Evolutionary conservation across 352 stramenopile genomes (phyloP), one percentile per base, ranked within the genome.

Genomic region (Pythium coloratum): DNA sequence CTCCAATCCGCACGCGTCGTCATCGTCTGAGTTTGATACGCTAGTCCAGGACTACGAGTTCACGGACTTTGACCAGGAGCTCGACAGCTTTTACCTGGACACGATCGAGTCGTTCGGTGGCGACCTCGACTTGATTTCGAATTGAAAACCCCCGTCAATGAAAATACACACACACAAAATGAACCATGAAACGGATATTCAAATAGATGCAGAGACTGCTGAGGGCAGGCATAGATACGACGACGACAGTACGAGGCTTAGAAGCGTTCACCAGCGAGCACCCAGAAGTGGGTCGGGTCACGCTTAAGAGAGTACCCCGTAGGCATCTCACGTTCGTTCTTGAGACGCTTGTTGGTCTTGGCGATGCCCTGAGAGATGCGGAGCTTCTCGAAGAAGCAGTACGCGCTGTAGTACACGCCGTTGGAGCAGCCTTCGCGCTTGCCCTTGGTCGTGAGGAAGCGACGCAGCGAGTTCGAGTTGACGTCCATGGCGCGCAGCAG

Each of bases 61-160:
- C 56, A 87, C 81, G 7, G 84, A 92, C 74, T 90, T 91, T 68
- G 83, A 90, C 60, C 82, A 90, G 68, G 85, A 94, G 72, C 78
- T 94, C 54, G 81, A 92, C 66, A 92, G 69, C 49, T 94, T 94
- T 59, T 94, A 94, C 71, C 58, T 91, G 44, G 78, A 91, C 60
- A 82, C 80, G 34, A 89, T 90, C 61, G 82, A 86, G 40, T 78
- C 76, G 13, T 82, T 91, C 18, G 72, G 76, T 16, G 80, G 80
- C 47, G 80, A 88, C 53, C 57, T 91, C 8, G 79, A 91, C 50
- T 72, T 88, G 50, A 76, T 88, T 59, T 84, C 82, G 14, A 88
- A 76, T 69, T 88, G 62, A 80, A 28, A 42, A 8, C 20, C 20
- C 53, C 6, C 16, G 38, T n/a, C 46, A 33, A 71, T 32, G 33